Evolutionary conservation across 306 rosid species (phyloP), one percentile per base, ranked within the genome.

Genomic region (Morella rubra): DNA sequence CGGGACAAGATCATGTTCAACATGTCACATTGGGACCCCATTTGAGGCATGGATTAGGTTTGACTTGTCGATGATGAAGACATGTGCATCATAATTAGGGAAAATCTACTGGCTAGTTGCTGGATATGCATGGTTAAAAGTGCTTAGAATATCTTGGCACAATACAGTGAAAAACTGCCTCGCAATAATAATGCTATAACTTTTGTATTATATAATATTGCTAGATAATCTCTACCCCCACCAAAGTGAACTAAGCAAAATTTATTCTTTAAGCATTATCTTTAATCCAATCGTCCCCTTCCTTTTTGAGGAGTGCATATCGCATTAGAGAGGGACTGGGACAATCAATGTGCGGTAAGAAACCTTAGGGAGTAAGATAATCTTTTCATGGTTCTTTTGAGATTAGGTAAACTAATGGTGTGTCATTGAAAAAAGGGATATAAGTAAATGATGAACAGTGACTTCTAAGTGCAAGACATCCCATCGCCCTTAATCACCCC

Each of bases 41-140:
- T 7, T 19, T 41, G 8, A 32, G 61, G 81, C 73, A 76, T 71
- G 83, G 83, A 84, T 84, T 78, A 81, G 85, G 85, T 81, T 84
- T 77, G 85, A 77, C 85, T 64, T 73, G 68, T 60, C 64, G 70
- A 73, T 73, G 50, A 84, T 61, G 76, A 80, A 71, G 61, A n/a
- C 83, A 81, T 74, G 85, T 81, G 81, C 78, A 78, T 88, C 84
- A 82, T 13, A 54, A 86, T 88, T 85, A 84, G 86, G 80, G 42
- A 85, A 83, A 86, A 32, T 76, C 85, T 32, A 60, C 76, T 77
- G 80, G 59, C 81, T 78, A 77, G 69, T 44, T 72, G 46, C 42
- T 65, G 65, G 74, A 82, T 76, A 54, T 83, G 80, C 84, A 8
- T 81, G 80, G 72, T 69, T 77, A 68, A 18, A 70, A 61, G 27